Base-by-base conservation (phyloP, 805 yeast species). In the Candida orba region DNA sequence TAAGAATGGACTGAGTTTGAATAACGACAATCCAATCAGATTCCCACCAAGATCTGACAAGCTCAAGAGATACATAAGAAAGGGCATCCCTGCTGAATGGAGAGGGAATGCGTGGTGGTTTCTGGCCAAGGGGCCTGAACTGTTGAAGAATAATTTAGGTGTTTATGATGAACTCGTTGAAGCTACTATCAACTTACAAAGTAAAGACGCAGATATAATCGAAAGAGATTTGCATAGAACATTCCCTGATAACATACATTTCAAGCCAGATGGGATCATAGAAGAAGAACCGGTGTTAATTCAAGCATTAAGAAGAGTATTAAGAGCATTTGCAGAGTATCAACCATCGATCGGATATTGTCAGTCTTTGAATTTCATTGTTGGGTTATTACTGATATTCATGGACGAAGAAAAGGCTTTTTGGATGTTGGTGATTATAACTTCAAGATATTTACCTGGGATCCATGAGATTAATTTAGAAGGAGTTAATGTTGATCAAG, bases 61-160 rank as follows among this genome's bases (percentile, higher is more conserved):
- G 52, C 69, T 88, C 50, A 83, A 84, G 56, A 74, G 95, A 46
- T 81, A 86, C 55, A 78, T 93, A 12, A 74, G 97, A 44, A 85
- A 85, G 59, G 99, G 99, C 12, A 81, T 91, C 10, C 98, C 99
- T 0, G 90, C 96, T 0, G 96, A 88, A 59, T 91, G 96, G 97
- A 70, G 99, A 52, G 99, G 99, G 1, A 76, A 78, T 51, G 96
- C 97, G 1, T 91, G 99, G 99, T 91, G 93, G 72, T 82, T 79
- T 68, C 91, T 86, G 62, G 95, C 95, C 8, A 80, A 81, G 23
- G 99, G 98, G 3, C 73, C 79, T 43, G 93, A 85, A 42, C 73
- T 73, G 51, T 63, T 88, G 44, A 78, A 75, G 51, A 77, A 78
- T 34, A 79, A 90, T 57, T 67, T 67, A 14, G 96, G 95, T 1